Conservation (phyloP, 805 yeast genomes). For the Saccharomycopsis sp. region DNA sequence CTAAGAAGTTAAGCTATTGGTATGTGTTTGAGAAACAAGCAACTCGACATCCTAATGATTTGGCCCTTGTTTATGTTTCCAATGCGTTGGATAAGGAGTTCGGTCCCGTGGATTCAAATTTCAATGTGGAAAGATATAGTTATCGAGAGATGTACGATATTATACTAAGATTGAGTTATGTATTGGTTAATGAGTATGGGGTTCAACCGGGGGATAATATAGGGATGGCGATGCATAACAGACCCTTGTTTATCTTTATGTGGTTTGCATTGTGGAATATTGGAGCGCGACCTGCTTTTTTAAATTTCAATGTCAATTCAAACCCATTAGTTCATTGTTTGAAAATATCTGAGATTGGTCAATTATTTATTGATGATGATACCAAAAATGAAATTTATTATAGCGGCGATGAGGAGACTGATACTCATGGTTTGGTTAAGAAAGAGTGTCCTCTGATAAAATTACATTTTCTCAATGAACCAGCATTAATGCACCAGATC, state of each 20-base stretch:
- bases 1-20: slow-evolving; percentile 51
- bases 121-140: slow-evolving; percentile 55
- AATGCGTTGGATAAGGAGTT: slow-evolving; percentile 26
- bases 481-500: slow-evolving; percentile 35
- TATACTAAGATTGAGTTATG: slow-evolving; percentile 57
- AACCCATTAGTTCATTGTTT: slow-evolving; percentile 75
- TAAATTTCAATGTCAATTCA: slow-evolving; percentile 73
- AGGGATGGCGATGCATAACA: slow-evolving; percentile 73
- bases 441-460: slow-evolving; percentile 34
- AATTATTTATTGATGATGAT: slow-evolving; percentile 70
- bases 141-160: slow-evolving; percentile 62
- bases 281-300: slow-evolving; percentile 83
- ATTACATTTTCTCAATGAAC: slow-evolving; percentile 47
- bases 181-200: slow-evolving; percentile 56
- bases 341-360: slow-evolving; percentile 53
- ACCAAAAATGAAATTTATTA: slow-evolving; percentile 42
- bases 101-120: slow-evolving; percentile 36
- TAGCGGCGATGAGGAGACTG: slow-evolving; percentile 35
- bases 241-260: slow-evolving; percentile 68
- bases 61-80: slow-evolving; percentile 50
- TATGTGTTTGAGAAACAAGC: slow-evolving; percentile 58
- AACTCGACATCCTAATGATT: slow-evolving; percentile 35
- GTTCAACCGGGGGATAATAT: slow-evolving; percentile 61
- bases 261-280: slow-evolving; percentile 89
- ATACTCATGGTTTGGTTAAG: slow-evolving; percentile 16